Percentiles rank a stretch among this genome's conserved stretches.
These are phyloP conservation scores for Daldinia sp. DNA, from an alignment of 2,329 filamentous ascomycete genomes.

Conservation along the genomic window DNA sequence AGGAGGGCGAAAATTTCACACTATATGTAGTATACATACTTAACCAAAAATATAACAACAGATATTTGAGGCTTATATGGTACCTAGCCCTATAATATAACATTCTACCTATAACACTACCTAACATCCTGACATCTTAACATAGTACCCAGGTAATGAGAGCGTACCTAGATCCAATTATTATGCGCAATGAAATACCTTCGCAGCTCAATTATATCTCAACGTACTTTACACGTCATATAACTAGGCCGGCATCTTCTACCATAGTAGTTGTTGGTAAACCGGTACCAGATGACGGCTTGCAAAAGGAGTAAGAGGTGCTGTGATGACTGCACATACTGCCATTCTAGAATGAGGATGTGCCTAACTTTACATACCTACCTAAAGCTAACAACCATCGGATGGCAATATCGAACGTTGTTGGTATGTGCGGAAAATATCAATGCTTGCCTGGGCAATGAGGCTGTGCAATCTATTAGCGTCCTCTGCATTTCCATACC, in stretches of 20 bases:
- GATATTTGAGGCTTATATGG: not conserved
- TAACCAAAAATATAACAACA: not conserved
- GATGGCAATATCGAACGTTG: conserved; percentile 33
- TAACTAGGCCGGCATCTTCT: not conserved
- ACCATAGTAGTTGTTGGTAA: conserved; percentile 13
- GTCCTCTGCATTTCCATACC: conserved; percentile 21
- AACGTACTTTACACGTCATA: not conserved
- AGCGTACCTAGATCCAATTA: not conserved
- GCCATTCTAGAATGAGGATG: conserved; percentile 42
- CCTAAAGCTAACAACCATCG: conserved; percentile 21
- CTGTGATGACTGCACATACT: conserved; percentile 32
- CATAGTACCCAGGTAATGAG: not conserved
- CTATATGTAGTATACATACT: too few species aligned
- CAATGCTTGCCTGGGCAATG: conserved; percentile 32
- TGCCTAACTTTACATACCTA: conserved; percentile 12
- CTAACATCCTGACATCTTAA: not conserved
- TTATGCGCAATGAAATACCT: not conserved
- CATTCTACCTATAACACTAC: not conserved
- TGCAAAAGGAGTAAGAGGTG: conserved; percentile 32
- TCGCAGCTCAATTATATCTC: not conserved
- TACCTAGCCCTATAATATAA: not conserved
- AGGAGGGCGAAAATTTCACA: too few species aligned
- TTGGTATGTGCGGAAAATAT: conserved; percentile 28
- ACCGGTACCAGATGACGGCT: conserved; percentile 14
- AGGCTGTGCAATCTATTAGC: conserved; percentile 39